A percentile compares a stretch with the other conserved stretches of the same genome.
These are phyloP conservation scores for Nigrospora osmanthi DNA, from an alignment of 2,329 filamentous ascomycete genomes.

Conservation along the genomic window DNA sequence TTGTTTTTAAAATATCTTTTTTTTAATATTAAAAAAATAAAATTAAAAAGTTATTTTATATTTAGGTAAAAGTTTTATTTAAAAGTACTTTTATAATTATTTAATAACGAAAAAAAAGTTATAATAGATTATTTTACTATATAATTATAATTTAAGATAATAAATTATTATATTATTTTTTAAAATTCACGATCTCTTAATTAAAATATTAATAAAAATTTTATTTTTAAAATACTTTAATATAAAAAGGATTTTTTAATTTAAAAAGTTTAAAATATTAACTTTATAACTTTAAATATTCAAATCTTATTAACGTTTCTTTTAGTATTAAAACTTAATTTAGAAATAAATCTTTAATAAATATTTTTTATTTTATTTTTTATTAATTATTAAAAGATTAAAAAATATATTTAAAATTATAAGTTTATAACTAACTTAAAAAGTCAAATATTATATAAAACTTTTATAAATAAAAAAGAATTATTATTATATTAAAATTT, in stretches of 20 bases:
- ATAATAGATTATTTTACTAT: not conserved
- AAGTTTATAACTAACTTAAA: not conserved
- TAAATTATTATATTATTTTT: not conserved
- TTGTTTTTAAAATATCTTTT: too few relatives aligned
- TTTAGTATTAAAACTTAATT: not conserved
- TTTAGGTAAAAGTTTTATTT: not conserved
- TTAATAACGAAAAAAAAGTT: not conserved
- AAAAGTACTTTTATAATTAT: not conserved
- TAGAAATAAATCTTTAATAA: not conserved
- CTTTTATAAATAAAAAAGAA: not conserved
- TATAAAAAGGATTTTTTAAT: not conserved
- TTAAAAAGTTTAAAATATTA: not conserved
- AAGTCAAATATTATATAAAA: not conserved
- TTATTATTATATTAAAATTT: not conserved
- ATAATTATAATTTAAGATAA: not conserved
- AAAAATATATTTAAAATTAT: not conserved
- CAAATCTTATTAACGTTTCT: not conserved
- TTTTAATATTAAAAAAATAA: too few relatives aligned
- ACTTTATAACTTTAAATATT: not conserved
- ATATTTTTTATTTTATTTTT: too few relatives aligned
- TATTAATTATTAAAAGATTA: too few relatives aligned
- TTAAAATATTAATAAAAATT: not conserved
- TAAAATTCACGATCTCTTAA: too few relatives aligned
- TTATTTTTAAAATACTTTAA: not conserved
- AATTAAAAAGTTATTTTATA: not conserved